Percentiles rank a stretch among this genome's conserved stretches.
Evolutionary conservation across 331 rosid species (phyloP).

Genomic region (Pyrus hybrid): DNA sequence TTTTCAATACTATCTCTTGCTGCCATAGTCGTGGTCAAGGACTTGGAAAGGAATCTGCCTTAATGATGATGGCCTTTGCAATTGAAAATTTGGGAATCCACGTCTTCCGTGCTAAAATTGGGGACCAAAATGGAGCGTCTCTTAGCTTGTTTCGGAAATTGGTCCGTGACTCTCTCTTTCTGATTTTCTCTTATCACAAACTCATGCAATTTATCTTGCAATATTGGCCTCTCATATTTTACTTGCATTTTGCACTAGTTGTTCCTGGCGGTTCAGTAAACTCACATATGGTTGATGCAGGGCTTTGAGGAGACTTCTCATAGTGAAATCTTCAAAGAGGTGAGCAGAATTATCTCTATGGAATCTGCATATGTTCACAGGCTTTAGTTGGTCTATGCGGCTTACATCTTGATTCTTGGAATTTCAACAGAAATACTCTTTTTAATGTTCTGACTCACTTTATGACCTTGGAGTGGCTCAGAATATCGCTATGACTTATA

Average conservation of each 20-base stretch:
- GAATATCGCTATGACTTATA: background rate
- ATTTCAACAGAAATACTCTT: background rate
- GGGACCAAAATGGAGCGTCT: conserved; percentile 70
- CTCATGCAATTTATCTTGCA: background rate
- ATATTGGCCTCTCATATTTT: background rate
- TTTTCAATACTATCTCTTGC: conserved; percentile 28
- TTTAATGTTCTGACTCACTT: background rate
- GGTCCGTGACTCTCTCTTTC: conserved; percentile 36
- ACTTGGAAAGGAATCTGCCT: conserved; percentile 65
- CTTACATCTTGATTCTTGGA: background rate
- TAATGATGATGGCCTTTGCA: conserved; percentile 81
- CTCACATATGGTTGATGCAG: conserved; percentile 32
- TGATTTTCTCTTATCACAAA: background rate
- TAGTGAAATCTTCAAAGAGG: conserved; percentile 82
- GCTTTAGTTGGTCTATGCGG: background rate
- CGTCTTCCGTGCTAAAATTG: conserved; percentile 63
- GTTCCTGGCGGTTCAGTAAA: conserved; percentile 15
- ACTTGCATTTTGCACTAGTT: background rate
- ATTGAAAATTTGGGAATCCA: conserved; percentile 56
- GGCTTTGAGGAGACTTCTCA: conserved; percentile 65
- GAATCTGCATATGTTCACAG: background rate
- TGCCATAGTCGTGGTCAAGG: conserved; percentile 84
- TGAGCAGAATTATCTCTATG: conserved; percentile 19
- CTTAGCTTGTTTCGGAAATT: conserved; percentile 61
- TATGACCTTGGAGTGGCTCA: background rate